These are phyloP conservation scores for Cucurbita maxima DNA, from an alignment of 306 rosid genomes.

Conservation along the genomic window DNA sequence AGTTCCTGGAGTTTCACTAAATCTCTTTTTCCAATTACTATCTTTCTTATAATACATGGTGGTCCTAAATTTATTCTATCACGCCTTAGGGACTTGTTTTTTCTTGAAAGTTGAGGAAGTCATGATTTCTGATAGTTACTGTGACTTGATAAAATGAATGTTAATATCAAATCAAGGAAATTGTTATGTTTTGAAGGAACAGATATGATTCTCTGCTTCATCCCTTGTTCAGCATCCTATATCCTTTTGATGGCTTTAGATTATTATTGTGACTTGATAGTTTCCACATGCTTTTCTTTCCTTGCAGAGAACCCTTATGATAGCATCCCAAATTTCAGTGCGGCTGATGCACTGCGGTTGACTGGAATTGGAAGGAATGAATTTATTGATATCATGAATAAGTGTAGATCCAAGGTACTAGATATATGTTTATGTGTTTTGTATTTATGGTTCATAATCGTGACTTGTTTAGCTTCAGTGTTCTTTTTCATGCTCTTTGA, in stretches of 20 bases:
- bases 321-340: conserved; percentile 97
- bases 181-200: neutral
- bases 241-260: neutral
- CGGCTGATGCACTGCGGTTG: conserved; percentile 88
- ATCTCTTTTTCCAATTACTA: neutral
- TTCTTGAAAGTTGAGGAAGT: neutral
- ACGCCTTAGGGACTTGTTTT: neutral
- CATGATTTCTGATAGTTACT: neutral
- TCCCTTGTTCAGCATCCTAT: neutral
- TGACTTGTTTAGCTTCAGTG: neutral
- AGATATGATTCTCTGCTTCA: neutral
- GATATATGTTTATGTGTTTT: neutral
- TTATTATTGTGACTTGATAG: neutral
- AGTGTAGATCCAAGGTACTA: conserved; percentile 88
- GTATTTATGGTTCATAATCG: neutral
- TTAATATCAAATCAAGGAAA: neutral
- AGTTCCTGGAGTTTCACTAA: neutral
- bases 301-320: conserved; percentile 93
- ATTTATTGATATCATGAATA: conserved; percentile 94
- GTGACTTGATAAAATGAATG: neutral
- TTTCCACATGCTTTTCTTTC: conserved; percentile 17
- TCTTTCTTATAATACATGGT: neutral
- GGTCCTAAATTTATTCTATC: neutral
- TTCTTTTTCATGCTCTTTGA: neutral
- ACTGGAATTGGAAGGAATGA: conserved; percentile 93